phyloP scores from a whole-genome alignment of 2,329 filamentous ascomycete genomes.

The Diaporthe citrichinensis region DNA sequence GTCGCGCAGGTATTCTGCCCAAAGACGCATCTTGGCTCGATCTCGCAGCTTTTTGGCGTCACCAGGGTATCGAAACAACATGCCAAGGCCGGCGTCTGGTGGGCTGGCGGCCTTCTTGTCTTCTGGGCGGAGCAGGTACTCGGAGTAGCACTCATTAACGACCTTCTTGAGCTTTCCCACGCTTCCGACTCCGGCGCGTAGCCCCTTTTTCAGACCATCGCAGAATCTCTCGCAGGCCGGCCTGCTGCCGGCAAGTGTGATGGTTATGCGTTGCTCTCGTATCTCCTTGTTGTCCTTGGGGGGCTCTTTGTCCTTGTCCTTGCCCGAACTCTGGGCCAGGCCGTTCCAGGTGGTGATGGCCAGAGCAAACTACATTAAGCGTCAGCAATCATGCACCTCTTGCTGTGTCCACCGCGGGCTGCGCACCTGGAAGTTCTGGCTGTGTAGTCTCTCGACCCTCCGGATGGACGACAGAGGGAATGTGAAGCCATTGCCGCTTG shows the following conservation, averaged over 20 bases:
- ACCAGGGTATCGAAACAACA: slow-evolving; percentile 94
- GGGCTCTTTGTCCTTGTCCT: slow-evolving; percentile 64
- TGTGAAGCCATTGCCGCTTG: slow-evolving; percentile 95
- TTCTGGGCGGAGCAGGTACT: slow-evolving; percentile 79
- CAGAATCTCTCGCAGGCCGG: slow-evolving; percentile 95
- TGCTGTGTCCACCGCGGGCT: background rate
- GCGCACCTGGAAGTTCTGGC: slow-evolving; percentile 82
- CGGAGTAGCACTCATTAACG: slow-evolving; percentile 89
- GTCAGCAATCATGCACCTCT: slow-evolving; percentile 42
- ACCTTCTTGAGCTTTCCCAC: slow-evolving; percentile 88
- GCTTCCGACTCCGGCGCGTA: slow-evolving; percentile 88
- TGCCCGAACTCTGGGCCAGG: slow-evolving; percentile 69
- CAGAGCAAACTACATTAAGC: slow-evolving; percentile 78
- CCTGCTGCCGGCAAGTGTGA: slow-evolving; percentile 90
- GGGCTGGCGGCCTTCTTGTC: slow-evolving; percentile 74
- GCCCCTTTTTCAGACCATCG: slow-evolving; percentile 91
- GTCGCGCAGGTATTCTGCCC: slow-evolving; percentile 96
- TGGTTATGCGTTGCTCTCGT: slow-evolving; percentile 86
- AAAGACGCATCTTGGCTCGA: slow-evolving; percentile 95
- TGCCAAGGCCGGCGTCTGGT: slow-evolving; percentile 94
- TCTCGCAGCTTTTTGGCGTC: slow-evolving; percentile 95
- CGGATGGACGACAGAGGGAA: slow-evolving; percentile 93
- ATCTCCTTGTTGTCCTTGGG: slow-evolving; percentile 57
- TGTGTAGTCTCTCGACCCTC: slow-evolving; percentile 92
- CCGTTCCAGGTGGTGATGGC: slow-evolving; percentile 96